phyloP scores from a whole-genome alignment of 495 filamentous ascomycete species.

The Physcia stellaris region DNA sequence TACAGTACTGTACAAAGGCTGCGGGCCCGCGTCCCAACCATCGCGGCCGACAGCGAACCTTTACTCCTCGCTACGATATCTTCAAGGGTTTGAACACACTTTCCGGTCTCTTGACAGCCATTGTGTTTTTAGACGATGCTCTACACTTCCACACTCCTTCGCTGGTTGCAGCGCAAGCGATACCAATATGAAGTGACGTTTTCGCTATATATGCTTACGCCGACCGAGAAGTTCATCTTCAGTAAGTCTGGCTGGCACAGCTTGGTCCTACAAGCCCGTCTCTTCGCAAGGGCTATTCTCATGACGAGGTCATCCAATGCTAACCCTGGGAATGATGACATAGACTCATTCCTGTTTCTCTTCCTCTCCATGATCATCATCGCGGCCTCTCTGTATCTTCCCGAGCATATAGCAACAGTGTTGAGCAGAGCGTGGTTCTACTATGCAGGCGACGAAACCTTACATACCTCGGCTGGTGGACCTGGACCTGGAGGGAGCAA shows the following conservation, averaged over 20 bases:
- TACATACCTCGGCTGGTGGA: too few relatives aligned
- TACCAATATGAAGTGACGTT: constrained; percentile 84
- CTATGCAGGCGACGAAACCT: constrained; percentile 66
- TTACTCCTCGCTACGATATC: too few relatives aligned
- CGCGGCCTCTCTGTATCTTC: constrained; percentile 80
- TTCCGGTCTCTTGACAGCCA: too few relatives aligned
- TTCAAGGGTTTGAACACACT: too few relatives aligned
- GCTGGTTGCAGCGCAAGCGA: constrained; percentile 62
- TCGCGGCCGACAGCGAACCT: too few relatives aligned
- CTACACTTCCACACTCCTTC: constrained; percentile 32
- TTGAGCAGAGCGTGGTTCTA: constrained; percentile 84
- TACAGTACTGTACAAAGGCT: too few relatives aligned
- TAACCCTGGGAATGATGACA: too few relatives aligned
- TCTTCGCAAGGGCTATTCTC: too few relatives aligned
- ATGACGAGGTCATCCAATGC: too few relatives aligned
- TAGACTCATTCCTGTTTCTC: constrained; percentile 85
- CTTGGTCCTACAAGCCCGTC: neutral
- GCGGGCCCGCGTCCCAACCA: too few relatives aligned
- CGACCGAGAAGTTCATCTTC: constrained; percentile 74
- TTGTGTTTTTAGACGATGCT: too few relatives aligned
- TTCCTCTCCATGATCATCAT: constrained; percentile 73
- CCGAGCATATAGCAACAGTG: constrained; percentile 70
- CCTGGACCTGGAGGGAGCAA: too few relatives aligned
- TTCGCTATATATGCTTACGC: constrained; percentile 74
- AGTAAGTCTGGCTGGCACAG: constrained; percentile 35